Conservation (phyloP, 2,329 filamentous ascomycete genomes). For the Sporothrix mexicana region DNA sequence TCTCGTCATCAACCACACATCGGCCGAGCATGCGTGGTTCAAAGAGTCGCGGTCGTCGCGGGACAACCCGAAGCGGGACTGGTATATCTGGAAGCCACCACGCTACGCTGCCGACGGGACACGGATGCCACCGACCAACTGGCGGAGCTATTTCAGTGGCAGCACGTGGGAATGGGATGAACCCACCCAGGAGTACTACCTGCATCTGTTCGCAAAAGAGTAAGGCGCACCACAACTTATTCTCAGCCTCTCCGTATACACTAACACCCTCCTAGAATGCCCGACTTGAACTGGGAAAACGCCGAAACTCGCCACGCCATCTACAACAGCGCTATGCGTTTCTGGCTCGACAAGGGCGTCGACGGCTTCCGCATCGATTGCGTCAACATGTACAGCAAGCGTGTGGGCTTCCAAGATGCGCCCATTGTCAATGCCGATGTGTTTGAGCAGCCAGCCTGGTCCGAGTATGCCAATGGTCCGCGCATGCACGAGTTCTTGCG, state of each 20-base stretch:
- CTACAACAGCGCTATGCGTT: conserved; percentile 73
- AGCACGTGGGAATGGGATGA: conserved; percentile 75
- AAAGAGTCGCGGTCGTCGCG: conserved; percentile 66
- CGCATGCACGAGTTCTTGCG: conserved; percentile 70
- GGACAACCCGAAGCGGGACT: conserved; percentile 69
- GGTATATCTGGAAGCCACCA: conserved; percentile 46
- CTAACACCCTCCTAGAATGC: conserved; percentile 58
- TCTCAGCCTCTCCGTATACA: not conserved
- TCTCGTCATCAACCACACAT: conserved; percentile 79
- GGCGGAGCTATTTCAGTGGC: conserved; percentile 66
- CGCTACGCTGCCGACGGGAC: conserved; percentile 61
- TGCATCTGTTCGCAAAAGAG: conserved; percentile 70
- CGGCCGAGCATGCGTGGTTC: conserved; percentile 74
- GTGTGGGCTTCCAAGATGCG: conserved; percentile 60
- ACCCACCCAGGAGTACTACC: conserved; percentile 74
- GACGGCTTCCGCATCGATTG: conserved; percentile 78
- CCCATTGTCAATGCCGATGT: conserved; percentile 50
- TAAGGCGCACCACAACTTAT: not conserved
- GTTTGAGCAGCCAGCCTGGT: conserved; percentile 58
- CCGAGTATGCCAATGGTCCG: conserved; percentile 71
- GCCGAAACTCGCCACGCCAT: conserved; percentile 70
- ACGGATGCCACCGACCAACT: conserved; percentile 76
- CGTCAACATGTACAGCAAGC: conserved; percentile 75
- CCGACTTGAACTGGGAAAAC: conserved; percentile 87
- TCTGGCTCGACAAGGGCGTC: conserved; percentile 78